Percentiles rank a stretch among this genome's conserved stretches.
These are phyloP conservation scores for Candida alai DNA, from an alignment of 805 yeast genomes.

Conservation along the genomic window DNA sequence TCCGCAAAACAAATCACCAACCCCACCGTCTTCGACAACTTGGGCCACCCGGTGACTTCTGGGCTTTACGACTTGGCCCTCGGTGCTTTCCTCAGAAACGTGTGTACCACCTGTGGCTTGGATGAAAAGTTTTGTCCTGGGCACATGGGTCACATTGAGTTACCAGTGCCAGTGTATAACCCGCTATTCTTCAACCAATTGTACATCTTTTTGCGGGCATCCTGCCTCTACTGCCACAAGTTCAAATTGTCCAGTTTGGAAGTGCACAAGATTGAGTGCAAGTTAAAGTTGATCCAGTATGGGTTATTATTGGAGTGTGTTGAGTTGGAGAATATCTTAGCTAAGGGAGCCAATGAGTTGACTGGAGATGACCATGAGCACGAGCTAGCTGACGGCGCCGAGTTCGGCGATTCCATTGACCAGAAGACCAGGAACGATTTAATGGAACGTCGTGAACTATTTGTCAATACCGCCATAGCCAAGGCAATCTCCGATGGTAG, in stretches of 20 bases:
- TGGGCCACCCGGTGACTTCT: conserved; percentile 92
- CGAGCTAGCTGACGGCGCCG: conserved; percentile 47
- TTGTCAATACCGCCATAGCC: conserved; percentile 66
- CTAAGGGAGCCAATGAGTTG: conserved; percentile 27
- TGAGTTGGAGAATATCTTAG: conserved; percentile 62
- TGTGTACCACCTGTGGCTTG: conserved; percentile 93
- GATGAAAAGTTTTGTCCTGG: conserved; percentile 96
- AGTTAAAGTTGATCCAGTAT: conserved; percentile 76
- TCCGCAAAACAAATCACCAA: conserved; percentile 95
- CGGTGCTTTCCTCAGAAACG: conserved; percentile 87
- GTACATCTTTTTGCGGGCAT: conserved; percentile 74
- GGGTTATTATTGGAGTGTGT: conserved; percentile 80
- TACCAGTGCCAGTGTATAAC: conserved; percentile 93
- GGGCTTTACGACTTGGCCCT: conserved; percentile 94
- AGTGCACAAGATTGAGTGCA: conserved; percentile 72
- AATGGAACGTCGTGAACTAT: conserved; percentile 58
- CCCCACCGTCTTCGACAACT: conserved; percentile 91
- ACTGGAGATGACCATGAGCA: conserved; percentile 41
- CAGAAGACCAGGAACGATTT: conserved; percentile 44
- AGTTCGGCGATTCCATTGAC: conserved; percentile 30
- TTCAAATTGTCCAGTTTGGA: conserved; percentile 70
- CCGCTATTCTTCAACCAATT: conserved; percentile 92
- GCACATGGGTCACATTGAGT: conserved; percentile 95
- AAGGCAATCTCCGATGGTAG: conserved; percentile 75
- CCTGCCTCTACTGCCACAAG: conserved; percentile 88